Evolutionary conservation across 805 yeast species (phyloP), one percentile per base, ranked within the genome.

Genomic region (Starmerella ratchasimensis): DNA sequence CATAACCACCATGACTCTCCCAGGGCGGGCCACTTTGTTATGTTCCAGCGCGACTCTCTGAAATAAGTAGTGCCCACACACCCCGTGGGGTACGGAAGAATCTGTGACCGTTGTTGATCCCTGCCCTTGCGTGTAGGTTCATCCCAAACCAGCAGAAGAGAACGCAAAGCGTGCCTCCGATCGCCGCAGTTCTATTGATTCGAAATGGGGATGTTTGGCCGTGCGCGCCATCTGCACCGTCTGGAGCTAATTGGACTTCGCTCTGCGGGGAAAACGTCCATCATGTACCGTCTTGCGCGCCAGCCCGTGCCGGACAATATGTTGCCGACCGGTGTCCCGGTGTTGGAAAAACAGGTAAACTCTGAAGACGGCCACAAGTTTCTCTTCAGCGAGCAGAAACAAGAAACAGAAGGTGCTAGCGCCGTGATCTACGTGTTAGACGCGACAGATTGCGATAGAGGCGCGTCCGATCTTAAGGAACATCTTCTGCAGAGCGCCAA

Each of bases 271-370:
- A 45, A 45, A 20, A 45, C 48, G 10, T 39, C 48, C 11, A 29
- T 38, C 14, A 28, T 45, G 34, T 45, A 45, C 28, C 36, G 44
- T 25, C 43, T 45, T 13, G 28, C 46, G 22, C 16, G 29, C 19
- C 44, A 40, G 34, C 48, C 48, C 10, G 33, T 45, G 14, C 48
- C 48, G 5, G 44, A 37, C 8, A 6, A 37, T 3, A 38, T 45
- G 47, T 37, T 40, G 8, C 48, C 48, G 7, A 45, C 48, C 13
- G 47, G 45, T 14, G 43, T 33, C 6, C 30, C 25, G 19, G 39
- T 36, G 11, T 42, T 45, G 2, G 44, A 43, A 25, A 45, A 45
- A 32, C 18, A 14, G 14, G 37, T 33, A 7, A 39, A 32, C 17
- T 13, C 39, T 7, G 24, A 32, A 3, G 31, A 27, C 17, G 43